Percentiles rank a stretch among this genome's conserved stretches.
Conservation (phyloP, 306 rosid genomes). For the Dalbergia oliveri region DNA sequence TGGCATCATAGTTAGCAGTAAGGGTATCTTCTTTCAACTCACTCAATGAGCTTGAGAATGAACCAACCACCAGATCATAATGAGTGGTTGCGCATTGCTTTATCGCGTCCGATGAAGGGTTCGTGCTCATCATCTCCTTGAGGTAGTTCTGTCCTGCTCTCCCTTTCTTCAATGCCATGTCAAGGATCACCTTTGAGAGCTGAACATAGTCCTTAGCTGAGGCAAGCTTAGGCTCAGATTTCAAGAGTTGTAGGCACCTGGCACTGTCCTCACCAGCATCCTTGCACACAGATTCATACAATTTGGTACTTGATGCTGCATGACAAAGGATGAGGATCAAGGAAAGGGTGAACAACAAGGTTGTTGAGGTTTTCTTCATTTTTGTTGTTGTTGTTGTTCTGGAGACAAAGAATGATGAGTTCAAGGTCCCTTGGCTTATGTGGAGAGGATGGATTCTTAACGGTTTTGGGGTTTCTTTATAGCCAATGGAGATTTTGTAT, state of each 20-base stretch:
- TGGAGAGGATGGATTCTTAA: slow-evolving; percentile 26
- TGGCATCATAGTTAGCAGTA: slow-evolving; percentile 49
- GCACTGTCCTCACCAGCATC: not conserved
- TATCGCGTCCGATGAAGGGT: slow-evolving; percentile 26
- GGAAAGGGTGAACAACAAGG: slow-evolving; percentile 40
- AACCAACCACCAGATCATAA: slow-evolving; percentile 36
- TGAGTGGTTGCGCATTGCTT: slow-evolving; percentile 15
- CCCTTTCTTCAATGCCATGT: not conserved
- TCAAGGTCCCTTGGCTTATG: slow-evolving; percentile 2
- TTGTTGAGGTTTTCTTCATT: slow-evolving; percentile 36
- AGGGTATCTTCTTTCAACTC: not conserved
- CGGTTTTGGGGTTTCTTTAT: not conserved
- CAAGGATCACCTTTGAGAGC: not conserved
- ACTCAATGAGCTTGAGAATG: slow-evolving; percentile 45
- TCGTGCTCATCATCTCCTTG: not conserved
- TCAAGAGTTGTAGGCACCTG: slow-evolving; percentile 24
- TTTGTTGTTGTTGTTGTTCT: not conserved
- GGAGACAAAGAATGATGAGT: slow-evolving; percentile 11
- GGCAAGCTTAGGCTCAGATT: not conserved
- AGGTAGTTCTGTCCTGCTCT: slow-evolving; percentile 17
- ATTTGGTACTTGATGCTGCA: not conserved
- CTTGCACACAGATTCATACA: slow-evolving; percentile 14
- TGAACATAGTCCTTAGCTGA: not conserved
- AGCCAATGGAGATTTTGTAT: not conserved
- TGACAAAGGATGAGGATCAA: slow-evolving; percentile 39